Base-by-base conservation (phyloP, 495 filamentous ascomycete species). In the Baudoinia panamericana region DNA sequence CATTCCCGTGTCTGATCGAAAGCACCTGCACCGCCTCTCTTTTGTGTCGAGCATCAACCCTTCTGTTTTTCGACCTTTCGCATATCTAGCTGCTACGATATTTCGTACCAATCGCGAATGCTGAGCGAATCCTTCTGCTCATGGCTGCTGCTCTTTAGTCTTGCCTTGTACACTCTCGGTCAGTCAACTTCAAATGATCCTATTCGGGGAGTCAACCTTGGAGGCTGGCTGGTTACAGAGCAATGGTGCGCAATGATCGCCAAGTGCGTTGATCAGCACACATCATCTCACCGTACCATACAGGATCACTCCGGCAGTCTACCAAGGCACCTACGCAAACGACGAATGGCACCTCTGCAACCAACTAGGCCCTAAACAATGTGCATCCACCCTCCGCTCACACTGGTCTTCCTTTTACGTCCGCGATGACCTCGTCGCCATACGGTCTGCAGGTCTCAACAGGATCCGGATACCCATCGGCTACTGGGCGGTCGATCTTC, bases 401-500 rank as follows among this genome's bases (percentile, higher is more conserved):
- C 42, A 45, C 28, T 45, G 42, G 42, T 43, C 41, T 30, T 43
- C 42, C 7, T 45, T 38, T 26, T 45, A 45, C 34, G 39, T 34
- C 2, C 42, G 25, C 2, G 23, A 37, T 19, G 42, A 45, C 34
- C 18, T 45, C 10, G 15, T 13, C 9, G 21, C 25, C 11, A 44
- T 44, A 10, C 17, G 27, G 32, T n/a, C 9, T 16, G 41, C 41
- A 9, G 41, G 41, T 11, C 26, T 44, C 5, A 44, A 12, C 29
- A 15, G 24, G 19, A 24, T 45, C 18, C 42, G 42, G 3, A 45
- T 45, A 4, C 42, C 42, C 11, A 32, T 45, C 10, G 42, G 42
- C n/a, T 45, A 45, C 33, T 45, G 42, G 42, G 42, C 42, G 2
- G 42, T 45, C 7, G 26, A 37, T 13, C 22, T 45, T 10, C 32